Evolutionary conservation across 768 basidiomycete species (phyloP), one percentile per base, ranked within the genome.

Genomic region (Melanogaster broomeanus): DNA sequence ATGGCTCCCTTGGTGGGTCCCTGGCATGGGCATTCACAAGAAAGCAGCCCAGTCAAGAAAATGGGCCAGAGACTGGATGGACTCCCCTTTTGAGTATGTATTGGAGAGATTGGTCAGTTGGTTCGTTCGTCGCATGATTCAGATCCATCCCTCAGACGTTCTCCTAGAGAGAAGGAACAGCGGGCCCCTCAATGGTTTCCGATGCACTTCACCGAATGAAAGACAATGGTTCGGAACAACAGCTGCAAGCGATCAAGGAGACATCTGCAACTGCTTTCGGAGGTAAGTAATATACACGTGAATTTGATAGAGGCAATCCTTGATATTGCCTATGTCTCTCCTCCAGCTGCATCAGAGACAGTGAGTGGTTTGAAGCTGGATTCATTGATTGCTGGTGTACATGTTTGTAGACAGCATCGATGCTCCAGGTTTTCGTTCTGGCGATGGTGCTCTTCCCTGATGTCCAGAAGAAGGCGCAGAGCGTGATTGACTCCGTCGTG

Each of bases 361-460:
- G 60, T 58, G 12, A 46, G 52, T 45, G 11, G 39, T 24, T 33
- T 34, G 6, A 8, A 38, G 27, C 22, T 31, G 25, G 19, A 12
- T 24, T 6, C 13, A 24, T 25, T 28, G 37, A 16, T n/a, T 42
- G 13, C 27, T 18, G 18, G 22, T 35, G 30, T n/a, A 46, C 11
- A 28, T 27, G 30, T 31, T 35, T 1, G 18, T 31, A 67, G 67
- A 66, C 66, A 6, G 52, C 58, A 2, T 61, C 65, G 8, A 47
- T 55, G 8, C 52, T 75, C 12, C 57, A 54, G 31, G 64, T 55
- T 5, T 71, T 74, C 47, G 28, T 72, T n/a, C 64, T 70, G 21
- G 68, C 70, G 4, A 74, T 73, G 72, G 57, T 62, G 5, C 58
- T 61, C 15, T 60, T 67, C 48, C 73, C 69, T 2, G 60, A 65